Evolutionary conservation across 306 rosid genomes (phyloP).

Genomic region (Geum urbanum): DNA sequence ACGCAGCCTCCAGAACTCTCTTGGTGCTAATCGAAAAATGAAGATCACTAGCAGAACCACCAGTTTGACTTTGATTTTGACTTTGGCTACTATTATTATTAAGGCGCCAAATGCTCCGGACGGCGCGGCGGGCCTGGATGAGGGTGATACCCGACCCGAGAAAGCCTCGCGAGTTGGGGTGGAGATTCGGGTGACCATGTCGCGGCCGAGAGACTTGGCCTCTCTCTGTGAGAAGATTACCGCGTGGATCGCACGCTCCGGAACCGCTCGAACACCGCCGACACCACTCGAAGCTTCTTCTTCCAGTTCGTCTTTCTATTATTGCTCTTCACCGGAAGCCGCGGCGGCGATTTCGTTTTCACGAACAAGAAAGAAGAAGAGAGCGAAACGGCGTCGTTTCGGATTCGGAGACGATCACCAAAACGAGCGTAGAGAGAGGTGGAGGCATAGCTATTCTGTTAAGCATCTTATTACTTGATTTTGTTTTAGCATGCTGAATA

Average conservation of each 20-base stretch:
- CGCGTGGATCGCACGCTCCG: constrained; percentile 74
- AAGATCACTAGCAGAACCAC: constrained; percentile 28
- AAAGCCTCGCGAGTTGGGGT: constrained; percentile 45
- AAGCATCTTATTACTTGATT: too few relatives aligned
- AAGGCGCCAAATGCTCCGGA: constrained; percentile 42
- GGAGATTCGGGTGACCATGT: constrained; percentile 36
- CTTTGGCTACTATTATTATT: neutral
- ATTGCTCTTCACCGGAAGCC: neutral
- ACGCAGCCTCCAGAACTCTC: constrained; percentile 72
- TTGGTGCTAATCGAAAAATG: constrained; percentile 64
- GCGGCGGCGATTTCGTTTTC: neutral
- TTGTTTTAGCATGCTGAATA: too few relatives aligned
- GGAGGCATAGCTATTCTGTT: neutral
- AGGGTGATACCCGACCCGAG: constrained; percentile 57
- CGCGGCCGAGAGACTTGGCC: constrained; percentile 56
- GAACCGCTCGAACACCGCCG: constrained; percentile 66
- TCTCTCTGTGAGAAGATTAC: constrained; percentile 67
- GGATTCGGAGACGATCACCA: neutral
- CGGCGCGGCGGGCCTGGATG: constrained; percentile 58
- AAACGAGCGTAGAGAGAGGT: too few relatives aligned
- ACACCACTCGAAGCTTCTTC: constrained; percentile 16
- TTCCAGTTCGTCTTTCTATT: neutral
- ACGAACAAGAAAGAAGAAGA: constrained; percentile 11
- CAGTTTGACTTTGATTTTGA: neutral
- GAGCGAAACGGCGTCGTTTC: constrained; percentile 5